Evolutionary conservation across 2,329 filamentous ascomycete genomes (phyloP).

Genomic region (Macrophomina tecta): DNA sequence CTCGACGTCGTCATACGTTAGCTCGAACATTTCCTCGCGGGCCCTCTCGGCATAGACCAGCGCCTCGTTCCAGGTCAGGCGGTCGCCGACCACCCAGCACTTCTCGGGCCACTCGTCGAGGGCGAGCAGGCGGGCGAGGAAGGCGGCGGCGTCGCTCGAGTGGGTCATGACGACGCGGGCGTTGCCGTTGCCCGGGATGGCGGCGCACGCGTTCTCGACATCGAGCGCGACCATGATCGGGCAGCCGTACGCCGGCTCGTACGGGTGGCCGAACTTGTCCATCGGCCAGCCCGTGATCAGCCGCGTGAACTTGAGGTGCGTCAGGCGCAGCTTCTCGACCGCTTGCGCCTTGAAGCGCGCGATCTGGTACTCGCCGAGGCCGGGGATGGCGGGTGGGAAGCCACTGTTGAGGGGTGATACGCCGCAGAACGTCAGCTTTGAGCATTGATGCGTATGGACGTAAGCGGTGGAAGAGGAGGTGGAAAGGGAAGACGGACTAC

Average conservation of each 20-base stretch:
- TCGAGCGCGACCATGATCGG: constrained; percentile 10
- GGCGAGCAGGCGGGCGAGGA: constrained; percentile 4
- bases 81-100: constrained; percentile 18
- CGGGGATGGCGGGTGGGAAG: constrained; percentile 3
- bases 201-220: constrained; percentile 19
- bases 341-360: constrained; percentile 3
- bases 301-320: constrained; percentile 7
- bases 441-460: too few species aligned
- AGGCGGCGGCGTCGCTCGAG: constrained; percentile 15
- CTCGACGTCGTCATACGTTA: constrained; percentile 14
- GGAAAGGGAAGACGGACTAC: background rate
- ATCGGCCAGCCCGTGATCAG: constrained; percentile 12
- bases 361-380: background rate
- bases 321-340: background rate
- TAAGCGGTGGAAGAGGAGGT: background rate
- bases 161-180: constrained; percentile 15
- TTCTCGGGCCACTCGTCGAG: constrained; percentile 11
- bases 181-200: constrained; percentile 19
- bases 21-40: constrained; percentile 12
- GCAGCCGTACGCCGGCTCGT: background rate
- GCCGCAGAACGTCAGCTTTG: too few species aligned
- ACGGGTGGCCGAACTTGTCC: constrained; percentile 18
- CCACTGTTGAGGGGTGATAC: background rate
- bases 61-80: constrained; percentile 25
- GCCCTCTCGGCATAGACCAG: constrained; percentile 11